These are phyloP conservation scores for Acanthamoeba triangularis DNA, from an alignment of 208 protist genomes.

Conservation along the genomic window DNA sequence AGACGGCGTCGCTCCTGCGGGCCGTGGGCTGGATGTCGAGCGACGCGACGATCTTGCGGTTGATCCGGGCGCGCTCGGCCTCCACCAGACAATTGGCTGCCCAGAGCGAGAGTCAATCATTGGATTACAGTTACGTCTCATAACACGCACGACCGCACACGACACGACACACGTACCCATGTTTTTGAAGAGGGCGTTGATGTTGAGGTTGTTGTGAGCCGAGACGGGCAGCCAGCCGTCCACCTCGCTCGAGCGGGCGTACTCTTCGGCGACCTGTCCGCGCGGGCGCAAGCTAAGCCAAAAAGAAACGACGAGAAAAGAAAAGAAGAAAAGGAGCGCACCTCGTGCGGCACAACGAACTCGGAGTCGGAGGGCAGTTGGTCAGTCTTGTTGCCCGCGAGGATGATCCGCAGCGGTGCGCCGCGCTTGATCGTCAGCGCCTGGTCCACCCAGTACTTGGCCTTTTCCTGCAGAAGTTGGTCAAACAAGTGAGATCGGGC, in stretches of 20 bases:
- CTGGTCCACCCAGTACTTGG: conserved; percentile 35
- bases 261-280: not conserved
- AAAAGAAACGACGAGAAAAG: not conserved
- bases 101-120: not conserved
- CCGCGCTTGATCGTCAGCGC: conserved; percentile 26
- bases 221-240: conserved; percentile 23
- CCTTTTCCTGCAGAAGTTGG: not conserved
- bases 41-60: not conserved
- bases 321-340: not conserved
- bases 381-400: conserved; percentile 11
- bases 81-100: conserved; percentile 19
- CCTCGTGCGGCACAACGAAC: not conserved
- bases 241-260: not conserved
- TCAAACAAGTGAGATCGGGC: not conserved
- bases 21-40: not conserved
- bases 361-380: not conserved
- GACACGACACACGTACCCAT: not conserved
- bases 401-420: not conserved
- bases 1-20: not conserved
- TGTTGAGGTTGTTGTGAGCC: not conserved
- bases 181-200: not conserved
- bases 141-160: too few relatives aligned
- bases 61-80: not conserved
- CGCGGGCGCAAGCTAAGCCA: not conserved
- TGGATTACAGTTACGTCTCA: not conserved